Evolutionary conservation across 768 basidiomycete genomes (phyloP).

Genomic region (Suillus placidus): DNA sequence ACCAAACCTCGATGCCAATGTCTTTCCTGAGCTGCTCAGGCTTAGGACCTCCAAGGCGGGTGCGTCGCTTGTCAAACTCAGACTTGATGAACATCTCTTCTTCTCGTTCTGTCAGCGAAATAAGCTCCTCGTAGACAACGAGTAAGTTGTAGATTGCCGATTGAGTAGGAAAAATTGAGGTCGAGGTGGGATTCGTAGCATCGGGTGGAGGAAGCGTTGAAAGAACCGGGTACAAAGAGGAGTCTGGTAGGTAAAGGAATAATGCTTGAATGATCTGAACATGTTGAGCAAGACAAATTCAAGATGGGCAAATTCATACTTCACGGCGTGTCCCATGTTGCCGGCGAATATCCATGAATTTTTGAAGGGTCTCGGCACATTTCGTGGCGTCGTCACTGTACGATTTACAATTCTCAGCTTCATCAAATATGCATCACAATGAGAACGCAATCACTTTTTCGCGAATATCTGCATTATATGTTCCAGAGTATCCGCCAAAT

Average conservation of each 20-base stretch:
- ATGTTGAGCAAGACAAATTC: not conserved
- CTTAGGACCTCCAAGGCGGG: constrained; percentile 68
- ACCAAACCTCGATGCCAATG: constrained; percentile 67
- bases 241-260: constrained; percentile 72
- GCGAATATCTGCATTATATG: constrained; percentile 60
- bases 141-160: constrained; percentile 69
- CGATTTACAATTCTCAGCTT: constrained; percentile 7
- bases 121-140: constrained; percentile 71
- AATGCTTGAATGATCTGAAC: constrained; percentile 68
- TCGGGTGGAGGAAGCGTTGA: constrained; percentile 73
- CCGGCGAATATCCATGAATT: constrained; percentile 63
- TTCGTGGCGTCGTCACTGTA: constrained; percentile 73
- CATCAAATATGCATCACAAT: not conserved
- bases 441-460: constrained; percentile 49
- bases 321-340: constrained; percentile 62
- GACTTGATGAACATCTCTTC: constrained; percentile 60
- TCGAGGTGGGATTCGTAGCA: constrained; percentile 68
- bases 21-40: constrained; percentile 62
- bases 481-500: constrained; percentile 54
- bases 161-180: constrained; percentile 61
- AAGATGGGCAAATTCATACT: constrained; percentile 38
- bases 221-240: constrained; percentile 62
- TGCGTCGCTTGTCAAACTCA: constrained; percentile 79
- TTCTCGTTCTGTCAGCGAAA: constrained; percentile 60
- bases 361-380: constrained; percentile 82